Percentiles rank a stretch among this genome's conserved stretches.
phyloP scores from a whole-genome alignment of 164 flowering plant species.

The Vitis rotundifolia region DNA sequence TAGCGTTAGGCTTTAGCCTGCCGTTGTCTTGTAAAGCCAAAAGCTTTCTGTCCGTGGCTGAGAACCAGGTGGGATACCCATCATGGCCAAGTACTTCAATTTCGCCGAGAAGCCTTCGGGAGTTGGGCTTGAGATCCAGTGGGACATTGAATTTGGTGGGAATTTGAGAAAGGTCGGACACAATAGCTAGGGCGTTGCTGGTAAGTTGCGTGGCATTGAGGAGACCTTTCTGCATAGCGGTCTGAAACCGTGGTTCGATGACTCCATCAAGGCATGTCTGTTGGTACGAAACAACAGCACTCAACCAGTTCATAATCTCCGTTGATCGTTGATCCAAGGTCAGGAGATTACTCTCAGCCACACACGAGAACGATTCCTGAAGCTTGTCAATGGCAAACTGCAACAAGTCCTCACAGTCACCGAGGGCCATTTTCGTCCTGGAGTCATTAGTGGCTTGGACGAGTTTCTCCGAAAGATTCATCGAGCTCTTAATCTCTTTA shows the following conservation, averaged over 20 bases:
- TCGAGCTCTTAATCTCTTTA: background rate
- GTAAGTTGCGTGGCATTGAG: constrained; percentile 29
- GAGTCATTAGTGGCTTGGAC: background rate
- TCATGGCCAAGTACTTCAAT: background rate
- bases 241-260: background rate
- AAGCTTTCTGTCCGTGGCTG: constrained; percentile 34
- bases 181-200: constrained; percentile 34
- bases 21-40: constrained; percentile 10
- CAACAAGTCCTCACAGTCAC: constrained; percentile 35
- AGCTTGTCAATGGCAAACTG: constrained; percentile 32
- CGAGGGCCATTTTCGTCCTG: constrained; percentile 21
- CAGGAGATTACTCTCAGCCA: constrained; percentile 16
- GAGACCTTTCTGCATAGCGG: constrained; percentile 12
- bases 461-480: background rate
- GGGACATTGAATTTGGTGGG: constrained; percentile 9
- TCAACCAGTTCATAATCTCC: constrained; percentile 43
- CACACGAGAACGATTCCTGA: constrained; percentile 9
- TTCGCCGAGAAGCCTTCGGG: constrained; percentile 8
- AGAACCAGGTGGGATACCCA: constrained; percentile 42
- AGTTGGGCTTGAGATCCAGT: background rate
- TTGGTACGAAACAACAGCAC: constrained; percentile 52
- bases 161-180: constrained; percentile 17
- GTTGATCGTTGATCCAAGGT: constrained; percentile 13
- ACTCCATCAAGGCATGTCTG: constrained; percentile 54
- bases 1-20: constrained; percentile 33